Evolutionary conservation across 129 eudicot species (phyloP), one percentile per base, ranked within the genome.

Genomic region (Pseudognaphalium luteoalbum): DNA sequence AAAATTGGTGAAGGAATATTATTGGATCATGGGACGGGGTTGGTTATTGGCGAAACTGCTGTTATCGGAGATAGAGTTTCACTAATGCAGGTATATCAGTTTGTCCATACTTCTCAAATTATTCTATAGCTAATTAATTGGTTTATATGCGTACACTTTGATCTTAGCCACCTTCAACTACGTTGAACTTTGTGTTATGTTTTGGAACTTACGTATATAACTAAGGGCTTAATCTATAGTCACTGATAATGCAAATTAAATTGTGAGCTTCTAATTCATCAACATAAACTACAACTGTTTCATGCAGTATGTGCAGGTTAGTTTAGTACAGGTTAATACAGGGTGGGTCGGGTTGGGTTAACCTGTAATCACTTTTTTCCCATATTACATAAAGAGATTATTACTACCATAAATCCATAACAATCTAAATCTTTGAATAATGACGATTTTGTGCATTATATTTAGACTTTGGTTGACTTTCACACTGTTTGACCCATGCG

Each of bases 21-120:
- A 25, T 78, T 88, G 80, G 94, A 88, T 73, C 94, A 88, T 82
- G 94, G 85, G 33, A 88, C 94, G 10, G 94, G 94, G 3, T 81
- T 88, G 28, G 94, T 88, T 62, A 88, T 88, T 76, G 94, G 94
- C 21, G 94, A 88, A 84, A 88, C 94, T 70, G 90, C 94, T 57
- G 94, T 88, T 66, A 75, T 88, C 52, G 94, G 88, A 73, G 84
- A 86, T 72, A 84, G 90, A 80, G 94, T 88, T 79, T 88, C 94
- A 44, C 71, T 88, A 61, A 88, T 88, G 94, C 94, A 88, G 87
- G 94, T 77, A 69, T 56, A 44, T 60, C 8, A 3, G 12, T 57
- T 71, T 70, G n/a, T 64, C 16, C 52, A 44, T 47, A 47, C 52
- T 11, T 44, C 52, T 14, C 52, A 44, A 44, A 44, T 44, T 11